Evolutionary conservation across 2,329 filamentous ascomycete genomes (phyloP).

Genomic region (Hyphodiscus sp.): DNA sequence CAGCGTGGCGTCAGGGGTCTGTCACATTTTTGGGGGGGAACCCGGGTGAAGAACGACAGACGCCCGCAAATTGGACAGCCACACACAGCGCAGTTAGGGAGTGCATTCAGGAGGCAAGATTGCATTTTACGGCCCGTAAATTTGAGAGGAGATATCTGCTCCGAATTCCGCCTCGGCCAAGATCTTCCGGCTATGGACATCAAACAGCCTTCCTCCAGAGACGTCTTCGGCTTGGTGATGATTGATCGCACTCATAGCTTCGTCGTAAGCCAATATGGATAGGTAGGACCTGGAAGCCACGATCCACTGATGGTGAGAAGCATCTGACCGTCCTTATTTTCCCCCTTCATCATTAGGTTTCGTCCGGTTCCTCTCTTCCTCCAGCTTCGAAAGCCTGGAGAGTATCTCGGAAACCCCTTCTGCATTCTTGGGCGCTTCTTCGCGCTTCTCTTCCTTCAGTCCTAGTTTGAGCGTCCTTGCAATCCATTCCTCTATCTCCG

Average conservation of each 20-base stretch:
- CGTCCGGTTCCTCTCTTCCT: background rate
- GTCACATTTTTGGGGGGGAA: too few relatives aligned
- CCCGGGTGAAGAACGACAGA: too few relatives aligned
- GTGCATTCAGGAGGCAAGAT: too few relatives aligned
- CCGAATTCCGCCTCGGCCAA: background rate
- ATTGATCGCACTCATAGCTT: slow-evolving; percentile 10
- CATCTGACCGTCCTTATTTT: background rate
- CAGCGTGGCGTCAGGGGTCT: too few relatives aligned
- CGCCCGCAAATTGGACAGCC: too few relatives aligned
- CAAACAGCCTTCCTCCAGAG: background rate
- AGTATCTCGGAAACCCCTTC: background rate
- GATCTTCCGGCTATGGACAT: background rate
- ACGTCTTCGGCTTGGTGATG: background rate
- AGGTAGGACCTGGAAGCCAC: background rate
- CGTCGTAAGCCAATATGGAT: background rate
- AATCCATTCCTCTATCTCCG: slow-evolving; percentile 57
- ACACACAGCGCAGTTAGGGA: too few relatives aligned
- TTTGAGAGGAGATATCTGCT: background rate
- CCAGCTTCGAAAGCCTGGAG: background rate
- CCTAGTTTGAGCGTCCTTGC: slow-evolving; percentile 52
- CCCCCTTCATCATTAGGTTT: slow-evolving; percentile 2
- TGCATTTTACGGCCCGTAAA: background rate
- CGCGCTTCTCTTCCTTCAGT: slow-evolving; percentile 27
- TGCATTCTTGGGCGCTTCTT: slow-evolving; percentile 14
- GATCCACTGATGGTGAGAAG: background rate